phyloP scores from a whole-genome alignment of 1,284 basidiomycete genomes.

The Grifola frondosa region DNA sequence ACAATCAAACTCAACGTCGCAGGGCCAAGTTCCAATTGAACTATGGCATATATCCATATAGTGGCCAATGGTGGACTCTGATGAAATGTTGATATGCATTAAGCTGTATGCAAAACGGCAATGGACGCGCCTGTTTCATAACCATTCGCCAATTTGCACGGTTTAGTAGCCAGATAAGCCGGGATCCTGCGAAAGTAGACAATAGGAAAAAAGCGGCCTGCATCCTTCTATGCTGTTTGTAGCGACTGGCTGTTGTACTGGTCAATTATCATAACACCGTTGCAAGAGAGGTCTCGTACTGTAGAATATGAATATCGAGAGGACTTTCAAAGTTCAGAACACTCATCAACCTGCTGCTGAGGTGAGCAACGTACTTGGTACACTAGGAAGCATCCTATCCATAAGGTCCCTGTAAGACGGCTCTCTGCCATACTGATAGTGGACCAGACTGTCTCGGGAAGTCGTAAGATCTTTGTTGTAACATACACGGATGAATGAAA shows the following conservation, averaged over 20 bases:
- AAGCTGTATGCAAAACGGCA: not conserved
- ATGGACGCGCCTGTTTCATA: slow-evolving; percentile 62
- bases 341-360: too few relatives aligned
- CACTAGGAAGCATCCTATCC: slow-evolving; percentile 56
- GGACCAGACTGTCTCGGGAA: slow-evolving; percentile 52
- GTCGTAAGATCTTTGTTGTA: too few relatives aligned
- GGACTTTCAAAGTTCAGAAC: too few relatives aligned
- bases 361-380: slow-evolving; percentile 60
- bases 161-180: slow-evolving; percentile 72
- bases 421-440: slow-evolving; percentile 69
- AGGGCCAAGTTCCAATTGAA: slow-evolving; percentile 64
- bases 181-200: slow-evolving; percentile 54
- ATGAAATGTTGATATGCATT: not conserved
- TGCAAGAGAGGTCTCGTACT: slow-evolving; percentile 45
- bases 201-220: slow-evolving; percentile 60
- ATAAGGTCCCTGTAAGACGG: slow-evolving; percentile 46
- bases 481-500: slow-evolving; percentile 8
- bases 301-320: slow-evolving; percentile 75
- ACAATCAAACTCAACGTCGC: slow-evolving; percentile 55
- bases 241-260: slow-evolving; percentile 51
- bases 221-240: slow-evolving; percentile 52
- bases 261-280: not conserved
- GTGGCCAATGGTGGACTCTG: slow-evolving; percentile 75
- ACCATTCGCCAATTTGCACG: slow-evolving; percentile 62
- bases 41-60: slow-evolving; percentile 69